Evolutionary conservation across 441 rosid genomes (phyloP).

Genomic region (Arabidopsis lyrata): DNA sequence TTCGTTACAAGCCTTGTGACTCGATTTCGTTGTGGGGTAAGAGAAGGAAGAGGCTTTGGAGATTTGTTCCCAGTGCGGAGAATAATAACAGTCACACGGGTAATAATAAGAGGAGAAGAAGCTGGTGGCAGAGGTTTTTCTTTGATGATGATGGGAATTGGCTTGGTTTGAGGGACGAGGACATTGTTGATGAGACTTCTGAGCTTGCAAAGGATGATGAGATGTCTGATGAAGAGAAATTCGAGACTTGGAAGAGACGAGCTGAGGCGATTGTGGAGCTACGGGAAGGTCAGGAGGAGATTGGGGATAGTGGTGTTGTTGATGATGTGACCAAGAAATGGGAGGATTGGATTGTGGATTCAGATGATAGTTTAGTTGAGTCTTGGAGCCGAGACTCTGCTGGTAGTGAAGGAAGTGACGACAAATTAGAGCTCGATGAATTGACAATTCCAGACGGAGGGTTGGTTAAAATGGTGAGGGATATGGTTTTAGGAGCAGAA

Average conservation of each 20-base stretch:
- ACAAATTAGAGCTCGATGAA: slow-evolving; percentile 50
- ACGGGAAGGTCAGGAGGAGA: slow-evolving; percentile 85
- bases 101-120: slow-evolving; percentile 55
- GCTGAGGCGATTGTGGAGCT: slow-evolving; percentile 93
- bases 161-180: slow-evolving; percentile 80
- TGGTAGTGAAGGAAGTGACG: slow-evolving; percentile 45
- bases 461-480: slow-evolving; percentile 69
- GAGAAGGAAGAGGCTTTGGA: slow-evolving; percentile 51
- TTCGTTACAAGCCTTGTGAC: slow-evolving; percentile 34
- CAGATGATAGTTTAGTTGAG: slow-evolving; percentile 50
- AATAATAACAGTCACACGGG: slow-evolving; percentile 49
- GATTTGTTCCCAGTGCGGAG: slow-evolving; percentile 64
- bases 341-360: slow-evolving; percentile 95
- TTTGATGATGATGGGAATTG: slow-evolving; percentile 86
- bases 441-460: slow-evolving; percentile 57
- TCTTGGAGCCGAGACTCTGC: slow-evolving; percentile 62
- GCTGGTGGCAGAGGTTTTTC: slow-evolving; percentile 91
- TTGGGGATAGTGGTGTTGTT: slow-evolving; percentile 47
- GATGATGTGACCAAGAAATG: slow-evolving; percentile 74
- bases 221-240: slow-evolving; percentile 67
- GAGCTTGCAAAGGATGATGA: slow-evolving; percentile 54
- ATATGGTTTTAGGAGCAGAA: slow-evolving; percentile 78
- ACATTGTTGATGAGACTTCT: slow-evolving; percentile 52
- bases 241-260: slow-evolving; percentile 93
- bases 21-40: slow-evolving; percentile 39